Evolutionary conservation across 108 stramenopile genomes (phyloP).

Genomic region (Parietichytrium sp.): DNA sequence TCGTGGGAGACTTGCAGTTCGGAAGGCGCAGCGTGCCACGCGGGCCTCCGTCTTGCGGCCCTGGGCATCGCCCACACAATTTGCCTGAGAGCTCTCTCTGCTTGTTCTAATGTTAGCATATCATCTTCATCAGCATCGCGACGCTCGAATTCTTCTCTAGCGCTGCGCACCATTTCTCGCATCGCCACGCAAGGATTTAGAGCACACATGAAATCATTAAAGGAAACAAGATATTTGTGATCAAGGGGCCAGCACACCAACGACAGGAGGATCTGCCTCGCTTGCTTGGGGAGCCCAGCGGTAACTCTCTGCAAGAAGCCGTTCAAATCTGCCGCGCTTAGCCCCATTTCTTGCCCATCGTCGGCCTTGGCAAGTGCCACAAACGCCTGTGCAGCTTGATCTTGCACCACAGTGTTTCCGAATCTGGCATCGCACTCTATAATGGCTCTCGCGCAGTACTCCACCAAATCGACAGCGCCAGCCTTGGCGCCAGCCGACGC

Average conservation of each 20-base stretch:
- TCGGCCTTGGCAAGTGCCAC: background rate
- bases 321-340: background rate
- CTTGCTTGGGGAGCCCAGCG: background rate
- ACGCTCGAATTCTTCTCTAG: background rate
- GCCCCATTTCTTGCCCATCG: background rate
- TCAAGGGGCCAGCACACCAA: background rate
- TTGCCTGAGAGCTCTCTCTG: no score
- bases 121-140: no score
- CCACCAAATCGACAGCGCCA: no score
- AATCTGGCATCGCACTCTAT: constrained; percentile 27
- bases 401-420: background rate
- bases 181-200: background rate
- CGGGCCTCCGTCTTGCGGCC: no score
- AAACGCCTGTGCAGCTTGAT: background rate
- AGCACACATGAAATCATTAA: constrained; percentile 31
- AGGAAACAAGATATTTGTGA: background rate
- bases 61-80: no score
- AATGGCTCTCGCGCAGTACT: no score
- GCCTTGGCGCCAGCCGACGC: no score
- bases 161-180: background rate
- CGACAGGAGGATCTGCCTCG: background rate
- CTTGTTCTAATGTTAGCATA: no score
- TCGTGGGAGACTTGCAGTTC: no score
- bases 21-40: no score
- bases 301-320: background rate